phyloP scores from a whole-genome alignment of 441 rosid species.

The Codiaeum variegatum region DNA sequence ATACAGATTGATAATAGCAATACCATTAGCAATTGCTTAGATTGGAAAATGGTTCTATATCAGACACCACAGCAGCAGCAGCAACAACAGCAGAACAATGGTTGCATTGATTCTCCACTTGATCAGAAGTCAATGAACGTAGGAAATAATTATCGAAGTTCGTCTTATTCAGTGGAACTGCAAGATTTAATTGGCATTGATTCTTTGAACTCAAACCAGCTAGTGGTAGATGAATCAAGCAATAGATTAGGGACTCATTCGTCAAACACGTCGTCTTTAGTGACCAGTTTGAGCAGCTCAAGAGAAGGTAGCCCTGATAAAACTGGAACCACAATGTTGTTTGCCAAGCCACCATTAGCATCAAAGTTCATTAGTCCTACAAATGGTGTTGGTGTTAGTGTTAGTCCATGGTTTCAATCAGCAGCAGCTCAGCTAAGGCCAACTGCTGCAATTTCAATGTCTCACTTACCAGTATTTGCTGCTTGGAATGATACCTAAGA shows the following conservation, averaged over 20 bases:
- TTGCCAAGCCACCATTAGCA: conserved; percentile 51
- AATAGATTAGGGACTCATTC: conserved; percentile 34
- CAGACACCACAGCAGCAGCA: conserved; percentile 31
- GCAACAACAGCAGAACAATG: conserved; percentile 21
- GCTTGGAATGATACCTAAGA: conserved; percentile 64
- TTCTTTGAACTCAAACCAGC: conserved; percentile 33
- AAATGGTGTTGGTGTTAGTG: conserved; percentile 12
- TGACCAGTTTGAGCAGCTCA: conserved; percentile 58
- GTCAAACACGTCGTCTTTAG: conserved; percentile 55
- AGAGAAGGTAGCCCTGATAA: conserved; percentile 68
- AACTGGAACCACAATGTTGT: conserved; percentile 33
- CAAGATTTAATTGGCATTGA: conserved; percentile 46
- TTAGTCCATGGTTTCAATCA: conserved; percentile 48
- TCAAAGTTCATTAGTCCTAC: conserved; percentile 45
- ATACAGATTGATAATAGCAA: conserved; percentile 24
- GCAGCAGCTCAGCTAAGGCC: conserved; percentile 40
- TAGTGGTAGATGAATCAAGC: conserved; percentile 32
- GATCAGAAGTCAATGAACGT: conserved; percentile 30
- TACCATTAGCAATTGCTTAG: conserved; percentile 20
- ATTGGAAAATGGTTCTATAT: conserved; percentile 44
- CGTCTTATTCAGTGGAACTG: conserved; percentile 35
- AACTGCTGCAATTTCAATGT: conserved; percentile 41
- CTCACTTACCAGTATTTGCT: conserved; percentile 69
- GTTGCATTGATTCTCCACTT: conserved; percentile 29
- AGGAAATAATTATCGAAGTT: conserved; percentile 28